phyloP scores from a whole-genome alignment of 2,329 filamentous ascomycete species.

The Pseudogymnoascus sp. region DNA sequence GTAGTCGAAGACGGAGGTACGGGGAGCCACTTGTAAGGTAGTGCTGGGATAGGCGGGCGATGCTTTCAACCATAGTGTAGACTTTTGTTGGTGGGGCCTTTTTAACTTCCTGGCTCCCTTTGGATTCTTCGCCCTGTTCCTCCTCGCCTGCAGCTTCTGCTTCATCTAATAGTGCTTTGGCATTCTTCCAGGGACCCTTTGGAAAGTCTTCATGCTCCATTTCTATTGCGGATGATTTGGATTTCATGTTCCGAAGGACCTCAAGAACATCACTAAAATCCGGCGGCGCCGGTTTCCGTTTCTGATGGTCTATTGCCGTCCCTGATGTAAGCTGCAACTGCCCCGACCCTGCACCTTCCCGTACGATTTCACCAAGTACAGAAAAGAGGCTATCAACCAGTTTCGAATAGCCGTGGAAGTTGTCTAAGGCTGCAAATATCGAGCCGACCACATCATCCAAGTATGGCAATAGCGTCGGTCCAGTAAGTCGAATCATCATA shows the following conservation, averaged over 20 bases:
- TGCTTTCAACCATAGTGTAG: slow-evolving; percentile 71
- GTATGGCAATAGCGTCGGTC: slow-evolving; percentile 72
- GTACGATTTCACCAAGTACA: slow-evolving; percentile 73
- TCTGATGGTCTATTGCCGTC: slow-evolving; percentile 32
- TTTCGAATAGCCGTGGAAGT: slow-evolving; percentile 83
- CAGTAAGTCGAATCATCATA: slow-evolving; percentile 90
- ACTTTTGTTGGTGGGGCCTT: slow-evolving; percentile 64
- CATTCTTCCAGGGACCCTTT: slow-evolving; percentile 27
- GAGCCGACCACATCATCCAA: slow-evolving; percentile 85
- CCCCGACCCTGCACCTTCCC: slow-evolving; percentile 62
- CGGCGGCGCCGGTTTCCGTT: slow-evolving; percentile 19
- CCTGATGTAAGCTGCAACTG: slow-evolving; percentile 31
- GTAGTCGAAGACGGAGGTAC: slow-evolving; percentile 65
- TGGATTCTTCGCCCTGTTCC: slow-evolving; percentile 27
- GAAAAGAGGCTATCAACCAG: slow-evolving; percentile 81
- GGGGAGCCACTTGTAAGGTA: slow-evolving; percentile 82
- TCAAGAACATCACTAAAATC: slow-evolving; percentile 40
- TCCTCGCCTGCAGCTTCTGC: slow-evolving; percentile 26
- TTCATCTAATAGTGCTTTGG: slow-evolving; percentile 28
- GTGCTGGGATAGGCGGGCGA: slow-evolving; percentile 77
- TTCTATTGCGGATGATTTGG: slow-evolving; percentile 19
- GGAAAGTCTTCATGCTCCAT: slow-evolving; percentile 24
- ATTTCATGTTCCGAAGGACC: slow-evolving; percentile 56
- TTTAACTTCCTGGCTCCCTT: slow-evolving; percentile 36
- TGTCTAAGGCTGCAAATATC: slow-evolving; percentile 87